phyloP scores from a whole-genome alignment of 2,329 filamentous ascomycete genomes.

The Penicillium brasilianum region DNA sequence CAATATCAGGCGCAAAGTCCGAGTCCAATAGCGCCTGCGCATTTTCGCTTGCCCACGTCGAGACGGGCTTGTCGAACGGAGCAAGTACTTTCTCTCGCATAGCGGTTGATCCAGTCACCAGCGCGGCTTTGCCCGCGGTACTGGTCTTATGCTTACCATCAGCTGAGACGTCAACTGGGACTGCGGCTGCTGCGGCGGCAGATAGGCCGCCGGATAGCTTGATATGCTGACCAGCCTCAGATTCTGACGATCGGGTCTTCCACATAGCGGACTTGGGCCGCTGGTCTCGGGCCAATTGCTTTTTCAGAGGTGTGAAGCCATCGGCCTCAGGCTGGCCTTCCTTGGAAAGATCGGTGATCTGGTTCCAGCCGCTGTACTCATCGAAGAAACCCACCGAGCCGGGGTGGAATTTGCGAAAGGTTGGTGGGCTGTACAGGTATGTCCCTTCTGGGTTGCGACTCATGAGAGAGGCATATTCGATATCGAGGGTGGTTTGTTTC shows the following conservation, averaged over 20 bases:
- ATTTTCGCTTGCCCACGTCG: constrained; percentile 15
- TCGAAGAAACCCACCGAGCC: constrained; percentile 20
- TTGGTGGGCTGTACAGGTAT: constrained; percentile 18
- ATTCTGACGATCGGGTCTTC: constrained; percentile 10
- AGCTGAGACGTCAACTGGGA: constrained; percentile 14
- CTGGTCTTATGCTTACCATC: constrained; percentile 19
- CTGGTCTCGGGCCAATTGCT: neutral
- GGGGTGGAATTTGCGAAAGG: constrained; percentile 14
- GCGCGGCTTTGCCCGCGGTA: constrained; percentile 15
- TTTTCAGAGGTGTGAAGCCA: constrained; percentile 8
- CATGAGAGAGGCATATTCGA: constrained; percentile 23
- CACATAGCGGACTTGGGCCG: constrained; percentile 2
- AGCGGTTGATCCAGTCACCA: constrained; percentile 3
- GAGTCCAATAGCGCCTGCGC: constrained; percentile 11
- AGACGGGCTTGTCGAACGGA: neutral
- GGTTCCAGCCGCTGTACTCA: constrained; percentile 9
- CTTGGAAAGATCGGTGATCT: constrained; percentile 20
- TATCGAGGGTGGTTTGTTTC: neutral
- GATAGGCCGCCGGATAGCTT: constrained; percentile 14
- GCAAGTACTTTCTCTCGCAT: constrained; percentile 8
- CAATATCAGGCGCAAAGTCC: constrained; percentile 9
- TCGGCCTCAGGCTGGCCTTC: constrained; percentile 14
- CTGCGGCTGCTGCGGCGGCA: constrained; percentile 2
- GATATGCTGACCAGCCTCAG: constrained; percentile 14
- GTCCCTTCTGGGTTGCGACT: constrained; percentile 15